These are phyloP conservation scores for Macrocystidia cucumis DNA, from an alignment of 1,284 basidiomycete species.

Conservation along the genomic window DNA sequence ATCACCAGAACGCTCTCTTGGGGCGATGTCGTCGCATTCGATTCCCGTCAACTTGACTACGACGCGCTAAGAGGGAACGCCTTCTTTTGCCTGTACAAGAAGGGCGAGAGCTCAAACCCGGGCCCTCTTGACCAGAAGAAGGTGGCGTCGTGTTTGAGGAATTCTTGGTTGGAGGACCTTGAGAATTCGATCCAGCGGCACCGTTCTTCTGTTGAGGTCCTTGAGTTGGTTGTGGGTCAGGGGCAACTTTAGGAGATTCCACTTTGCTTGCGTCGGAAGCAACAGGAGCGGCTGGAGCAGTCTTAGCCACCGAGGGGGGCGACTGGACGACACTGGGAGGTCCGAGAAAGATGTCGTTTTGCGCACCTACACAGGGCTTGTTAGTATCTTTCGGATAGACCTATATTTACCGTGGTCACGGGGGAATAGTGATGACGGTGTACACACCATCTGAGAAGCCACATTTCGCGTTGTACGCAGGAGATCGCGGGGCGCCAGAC, in stretches of 20 bases:
- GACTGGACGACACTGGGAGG: constrained; percentile 4
- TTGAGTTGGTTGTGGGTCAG: no score
- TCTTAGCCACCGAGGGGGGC: neutral
- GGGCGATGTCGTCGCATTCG: no score
- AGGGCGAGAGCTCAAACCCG: no score
- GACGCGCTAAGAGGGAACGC: no score
- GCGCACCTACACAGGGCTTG: constrained; percentile 20
- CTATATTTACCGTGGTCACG: neutral
- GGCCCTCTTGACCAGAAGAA: no score
- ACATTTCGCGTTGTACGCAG: constrained; percentile 34
- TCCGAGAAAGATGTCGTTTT: constrained; percentile 29
- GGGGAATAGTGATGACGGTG: constrained; percentile 1
- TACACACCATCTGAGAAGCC: constrained; percentile 33
- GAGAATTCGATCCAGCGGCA: neutral
- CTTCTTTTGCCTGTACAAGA: no score
- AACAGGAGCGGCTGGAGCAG: neutral
- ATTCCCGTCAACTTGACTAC: no score
- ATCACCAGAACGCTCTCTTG: no score
- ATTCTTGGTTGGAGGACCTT: neutral
- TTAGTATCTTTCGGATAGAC: no score
- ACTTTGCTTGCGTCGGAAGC: no score
- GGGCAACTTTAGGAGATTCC: no score
- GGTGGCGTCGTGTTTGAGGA: neutral
- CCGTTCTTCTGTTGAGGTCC: neutral
- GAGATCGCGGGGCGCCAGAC: constrained; percentile 26